Conservation (phyloP, 139 green algal species). For the Closterium sp. region DNA sequence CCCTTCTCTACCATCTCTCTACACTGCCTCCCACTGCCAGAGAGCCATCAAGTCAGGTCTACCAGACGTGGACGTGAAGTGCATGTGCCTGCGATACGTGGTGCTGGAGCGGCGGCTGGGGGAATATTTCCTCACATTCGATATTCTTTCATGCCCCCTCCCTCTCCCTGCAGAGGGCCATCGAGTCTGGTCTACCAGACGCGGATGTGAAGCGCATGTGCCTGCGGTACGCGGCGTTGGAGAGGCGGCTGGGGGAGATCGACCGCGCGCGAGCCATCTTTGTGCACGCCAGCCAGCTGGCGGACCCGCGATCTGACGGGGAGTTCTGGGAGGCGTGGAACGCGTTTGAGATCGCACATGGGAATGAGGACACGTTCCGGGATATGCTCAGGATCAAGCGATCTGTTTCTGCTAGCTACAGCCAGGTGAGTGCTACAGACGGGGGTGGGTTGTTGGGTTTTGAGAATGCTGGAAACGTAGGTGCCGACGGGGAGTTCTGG, state of each 20-base stretch:
- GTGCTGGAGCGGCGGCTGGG: conserved; percentile 65
- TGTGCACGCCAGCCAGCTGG: conserved; percentile 70
- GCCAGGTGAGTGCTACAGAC: conserved; percentile 3
- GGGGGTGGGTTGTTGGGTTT: background rate
- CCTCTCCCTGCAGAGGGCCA: conserved; percentile 26
- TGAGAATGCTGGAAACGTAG: conserved; percentile 39
- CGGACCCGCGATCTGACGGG: conserved; percentile 57
- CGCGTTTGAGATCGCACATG: no score
- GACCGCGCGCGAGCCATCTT: conserved; percentile 90
- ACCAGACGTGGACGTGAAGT: conserved; percentile 71
- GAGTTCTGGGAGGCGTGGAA: conserved; percentile 94
- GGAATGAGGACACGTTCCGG: conserved; percentile 82
- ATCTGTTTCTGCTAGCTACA: conserved; percentile 74
- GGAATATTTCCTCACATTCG: background rate
- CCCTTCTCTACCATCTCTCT: no score
- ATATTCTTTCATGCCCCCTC: background rate
- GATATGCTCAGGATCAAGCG: conserved; percentile 98
- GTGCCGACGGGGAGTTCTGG: conserved; percentile 78
- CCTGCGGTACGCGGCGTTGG: conserved; percentile 79
- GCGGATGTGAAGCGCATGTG: conserved; percentile 76
- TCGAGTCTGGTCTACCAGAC: conserved; percentile 57
- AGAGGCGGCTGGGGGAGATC: conserved; percentile 88
- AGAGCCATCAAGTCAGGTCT: conserved; percentile 45
- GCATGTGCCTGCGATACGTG: conserved; percentile 80
- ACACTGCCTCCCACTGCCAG: background rate